Evolutionary conservation across 75 land plant species (phyloP).

Genomic region (Sequoiadendron giganteum): DNA sequence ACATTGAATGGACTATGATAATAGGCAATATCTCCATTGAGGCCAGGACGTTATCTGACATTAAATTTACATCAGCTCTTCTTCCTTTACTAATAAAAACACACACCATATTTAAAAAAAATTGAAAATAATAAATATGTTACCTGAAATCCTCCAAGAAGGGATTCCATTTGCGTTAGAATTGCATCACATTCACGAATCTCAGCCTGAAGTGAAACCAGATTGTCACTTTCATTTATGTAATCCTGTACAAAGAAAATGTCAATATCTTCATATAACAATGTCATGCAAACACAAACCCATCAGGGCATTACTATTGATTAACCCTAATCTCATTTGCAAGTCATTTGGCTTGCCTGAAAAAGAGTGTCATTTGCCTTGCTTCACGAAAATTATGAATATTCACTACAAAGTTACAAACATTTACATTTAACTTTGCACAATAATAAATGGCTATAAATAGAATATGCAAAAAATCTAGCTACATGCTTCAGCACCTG

Average conservation of each 20-base stretch:
- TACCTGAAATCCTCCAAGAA: constrained; percentile 99
- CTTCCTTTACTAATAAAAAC: not conserved
- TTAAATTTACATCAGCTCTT: not conserved
- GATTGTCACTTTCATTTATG: constrained; percentile 96
- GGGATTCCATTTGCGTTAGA: constrained; percentile 91
- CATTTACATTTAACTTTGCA: not conserved
- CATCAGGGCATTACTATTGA: not conserved
- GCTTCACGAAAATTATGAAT: not conserved
- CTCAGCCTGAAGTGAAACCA: constrained; percentile 90
- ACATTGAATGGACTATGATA: not conserved
- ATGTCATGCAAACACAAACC: not conserved
- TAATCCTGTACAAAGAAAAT: constrained; percentile 68
- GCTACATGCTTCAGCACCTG: not conserved
- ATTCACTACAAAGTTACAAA: not conserved
- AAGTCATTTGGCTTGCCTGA: not conserved
- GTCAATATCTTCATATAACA: not conserved
- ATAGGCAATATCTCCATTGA: not conserved
- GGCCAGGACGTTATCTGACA: not conserved
- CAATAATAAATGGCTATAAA: not conserved
- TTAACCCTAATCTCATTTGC: not conserved
- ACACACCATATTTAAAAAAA: not conserved
- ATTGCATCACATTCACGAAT: constrained; percentile 95
- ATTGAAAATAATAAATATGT: not conserved
- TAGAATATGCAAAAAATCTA: not conserved
- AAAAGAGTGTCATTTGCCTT: not conserved